Evolutionary conservation across 2,329 filamentous ascomycete species (phyloP).

Genomic region (Hansfordia pulvinata): DNA sequence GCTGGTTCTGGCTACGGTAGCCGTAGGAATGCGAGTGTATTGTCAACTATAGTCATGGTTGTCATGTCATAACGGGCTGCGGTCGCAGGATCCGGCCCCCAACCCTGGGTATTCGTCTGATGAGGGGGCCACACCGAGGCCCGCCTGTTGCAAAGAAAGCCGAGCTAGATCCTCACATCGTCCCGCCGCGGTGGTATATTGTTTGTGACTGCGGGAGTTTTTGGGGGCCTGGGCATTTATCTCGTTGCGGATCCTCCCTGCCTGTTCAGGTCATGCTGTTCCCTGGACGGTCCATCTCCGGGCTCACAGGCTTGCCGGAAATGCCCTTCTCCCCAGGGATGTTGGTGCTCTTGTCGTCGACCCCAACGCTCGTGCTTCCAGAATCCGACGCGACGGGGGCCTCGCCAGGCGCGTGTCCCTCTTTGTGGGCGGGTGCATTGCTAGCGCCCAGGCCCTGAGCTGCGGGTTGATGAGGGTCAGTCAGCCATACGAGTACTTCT

Average conservation of each 20-base stretch:
- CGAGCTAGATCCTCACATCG: no score
- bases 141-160: no score
- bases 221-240: no score
- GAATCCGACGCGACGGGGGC: constrained; percentile 12
- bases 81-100: no score
- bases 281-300: constrained; percentile 7
- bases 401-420: constrained; percentile 10
- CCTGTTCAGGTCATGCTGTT: constrained; percentile 11
- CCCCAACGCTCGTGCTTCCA: constrained; percentile 8
- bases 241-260: background rate
- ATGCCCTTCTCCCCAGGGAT: constrained; percentile 12
- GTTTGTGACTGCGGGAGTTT: background rate
- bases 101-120: no score
- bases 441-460: constrained; percentile 12
- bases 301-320: constrained; percentile 8
- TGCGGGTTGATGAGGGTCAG: constrained; percentile 1
- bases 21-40: no score
- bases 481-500: background rate
- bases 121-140: no score
- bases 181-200: background rate
- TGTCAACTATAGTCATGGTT: no score
- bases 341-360: constrained; percentile 10
- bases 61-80: no score
- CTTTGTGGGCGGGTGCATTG: constrained; percentile 12
- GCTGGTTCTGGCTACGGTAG: no score